A percentile compares a stretch with the other conserved stretches of the same genome.
These are phyloP conservation scores for Erigeron canadensis DNA, from an alignment of 129 eudicot species.

Conservation along the genomic window DNA sequence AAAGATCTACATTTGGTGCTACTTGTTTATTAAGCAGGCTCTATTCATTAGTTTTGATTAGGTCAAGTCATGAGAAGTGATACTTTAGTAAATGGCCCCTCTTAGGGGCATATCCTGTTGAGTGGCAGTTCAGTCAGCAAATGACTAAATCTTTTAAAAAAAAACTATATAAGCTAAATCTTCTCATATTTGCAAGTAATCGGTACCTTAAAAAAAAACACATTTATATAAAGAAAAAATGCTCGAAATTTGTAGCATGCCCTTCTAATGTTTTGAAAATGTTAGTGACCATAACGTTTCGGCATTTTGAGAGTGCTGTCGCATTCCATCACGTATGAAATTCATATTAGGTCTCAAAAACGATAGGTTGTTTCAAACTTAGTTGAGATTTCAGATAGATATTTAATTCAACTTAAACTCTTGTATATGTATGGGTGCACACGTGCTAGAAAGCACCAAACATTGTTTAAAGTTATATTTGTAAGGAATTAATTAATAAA, in stretches of 20 bases:
- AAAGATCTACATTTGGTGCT: too few relatives aligned
- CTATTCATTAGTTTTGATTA: too few relatives aligned
- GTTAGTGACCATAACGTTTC: neutral
- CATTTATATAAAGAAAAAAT: too few relatives aligned
- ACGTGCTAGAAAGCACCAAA: slow-evolving; percentile 11
- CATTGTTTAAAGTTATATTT: slow-evolving; percentile 1
- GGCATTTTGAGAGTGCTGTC: slow-evolving; percentile 2
- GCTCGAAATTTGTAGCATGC: neutral
- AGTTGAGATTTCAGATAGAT: neutral
- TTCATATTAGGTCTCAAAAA: neutral
- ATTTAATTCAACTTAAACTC: neutral
- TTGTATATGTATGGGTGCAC: slow-evolving; percentile 4
- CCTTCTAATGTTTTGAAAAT: neutral
- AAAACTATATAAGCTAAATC: too few relatives aligned
- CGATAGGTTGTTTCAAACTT: slow-evolving; percentile 1
- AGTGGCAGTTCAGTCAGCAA: too few relatives aligned
- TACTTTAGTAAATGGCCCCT: too few relatives aligned
- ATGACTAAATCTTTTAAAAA: too few relatives aligned
- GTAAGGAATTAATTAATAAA: neutral
- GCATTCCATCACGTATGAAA: neutral
- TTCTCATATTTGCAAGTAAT: too few relatives aligned
- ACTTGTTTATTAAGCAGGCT: too few relatives aligned
- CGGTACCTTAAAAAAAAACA: too few relatives aligned
- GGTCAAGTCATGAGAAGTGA: too few relatives aligned
- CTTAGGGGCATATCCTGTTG: too few relatives aligned